Evolutionary conservation across 2,329 filamentous ascomycete species (phyloP), one percentile per base, ranked within the genome.

Genomic region (Xylaria sp.): DNA sequence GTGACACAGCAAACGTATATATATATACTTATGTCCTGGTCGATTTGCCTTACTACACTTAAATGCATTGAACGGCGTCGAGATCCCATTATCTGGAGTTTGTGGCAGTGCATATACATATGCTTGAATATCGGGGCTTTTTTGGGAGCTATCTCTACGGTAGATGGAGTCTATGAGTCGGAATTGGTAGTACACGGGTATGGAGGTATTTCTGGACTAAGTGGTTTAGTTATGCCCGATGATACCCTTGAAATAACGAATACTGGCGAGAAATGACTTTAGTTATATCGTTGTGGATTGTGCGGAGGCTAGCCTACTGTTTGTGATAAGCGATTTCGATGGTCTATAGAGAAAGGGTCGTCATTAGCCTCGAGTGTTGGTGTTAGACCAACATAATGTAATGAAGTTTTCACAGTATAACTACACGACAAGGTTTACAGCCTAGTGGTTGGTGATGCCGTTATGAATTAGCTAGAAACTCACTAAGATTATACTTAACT

Each of bases 131-230:
- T 41, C n/a, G 15, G 46, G 54, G 44, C 37, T 51, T 44, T 17
- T 52, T 54, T 58, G 54, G 54, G 35, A 23, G 27, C 27, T 43
- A 48, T 51, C 35, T 55, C 41, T 51, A 43, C 55, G 38, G 61
- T 35, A 46, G 37, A 56, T 41, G 55, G 56, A 47, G 54, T 58
- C 33, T 52, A 61, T 27, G 54, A 23, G 19, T 53, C 40, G 60
- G 56, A 61, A 44, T 53, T 41, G 54, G 49, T 29, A 40, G 37
- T 52, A 53, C 44, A 47, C 43, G 59, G 68, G 69, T 63, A 64
- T 70, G 68, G 51, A 23, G 66, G 66, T 58, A 64, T 66, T 67
- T 49, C 65, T 68, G 62, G 68, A 68, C 69, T 68, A 66, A 71
- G 70, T 71, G 67, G 70, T 69, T 68, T 65, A 61, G 63, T 67